A percentile compares a stretch with the other conserved stretches of the same genome.
Conservation (phyloP, 495 filamentous ascomycete species). For the Xylaria intraflava region DNA sequence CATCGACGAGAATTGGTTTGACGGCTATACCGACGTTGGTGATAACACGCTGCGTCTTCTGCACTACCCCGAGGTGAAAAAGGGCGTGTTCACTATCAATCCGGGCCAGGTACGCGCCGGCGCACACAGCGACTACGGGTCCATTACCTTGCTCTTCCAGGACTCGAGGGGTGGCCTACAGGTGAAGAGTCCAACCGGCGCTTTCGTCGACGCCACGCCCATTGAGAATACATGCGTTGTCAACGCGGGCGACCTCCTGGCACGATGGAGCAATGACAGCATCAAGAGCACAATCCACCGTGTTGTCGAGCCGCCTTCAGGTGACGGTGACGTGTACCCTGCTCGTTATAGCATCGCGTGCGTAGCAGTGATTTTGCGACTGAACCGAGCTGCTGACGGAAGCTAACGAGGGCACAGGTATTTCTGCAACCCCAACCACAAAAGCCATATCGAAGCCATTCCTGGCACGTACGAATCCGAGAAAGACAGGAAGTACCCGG, state of each 20-base stretch:
- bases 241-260: conserved; percentile 85
- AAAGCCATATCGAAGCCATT: conserved; percentile 72
- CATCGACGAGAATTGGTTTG: conserved; percentile 68
- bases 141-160: conserved; percentile 84
- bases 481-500: conserved; percentile 68
- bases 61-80: conserved; percentile 72
- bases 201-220: conserved; percentile 77
- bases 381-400: background rate
- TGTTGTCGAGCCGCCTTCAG: conserved; percentile 72
- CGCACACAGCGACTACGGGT: conserved; percentile 85
- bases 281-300: conserved; percentile 86
- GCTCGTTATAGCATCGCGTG: conserved; percentile 64
- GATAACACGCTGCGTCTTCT: conserved; percentile 87
- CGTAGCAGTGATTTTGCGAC: conserved; percentile 24
- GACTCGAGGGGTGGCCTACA: conserved; percentile 77
- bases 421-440: conserved; percentile 89
- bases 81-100: conserved; percentile 62
- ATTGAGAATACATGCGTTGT: conserved; percentile 80
- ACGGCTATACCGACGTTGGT: conserved; percentile 60
- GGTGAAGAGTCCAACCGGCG: conserved; percentile 68
- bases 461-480: conserved; percentile 74
- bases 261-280: conserved; percentile 83
- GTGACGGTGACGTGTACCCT: conserved; percentile 46
- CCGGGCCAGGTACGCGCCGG: conserved; percentile 74
- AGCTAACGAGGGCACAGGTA: conserved; percentile 48